Percentiles rank a stretch among this genome's conserved stretches.
Conservation (phyloP, 176 grass and related monocot species). For the Triticum timopheevii region DNA sequence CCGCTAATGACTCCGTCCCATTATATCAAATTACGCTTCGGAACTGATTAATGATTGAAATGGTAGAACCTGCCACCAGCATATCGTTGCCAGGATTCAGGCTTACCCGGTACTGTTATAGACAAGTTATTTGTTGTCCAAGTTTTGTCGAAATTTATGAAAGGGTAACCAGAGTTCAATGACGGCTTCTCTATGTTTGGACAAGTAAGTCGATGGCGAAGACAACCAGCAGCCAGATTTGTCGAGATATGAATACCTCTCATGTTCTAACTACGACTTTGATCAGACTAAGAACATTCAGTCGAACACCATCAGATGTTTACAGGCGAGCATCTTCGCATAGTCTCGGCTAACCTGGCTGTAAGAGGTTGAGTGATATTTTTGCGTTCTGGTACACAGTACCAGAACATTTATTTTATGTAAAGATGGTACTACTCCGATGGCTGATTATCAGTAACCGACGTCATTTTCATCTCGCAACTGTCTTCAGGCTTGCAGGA, state of each 20-base stretch:
- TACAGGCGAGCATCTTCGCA: slow-evolving; percentile 3
- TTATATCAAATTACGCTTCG: background rate
- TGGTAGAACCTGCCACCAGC: background rate
- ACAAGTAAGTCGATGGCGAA: background rate
- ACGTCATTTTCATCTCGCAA: background rate
- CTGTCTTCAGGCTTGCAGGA: background rate
- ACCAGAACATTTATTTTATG: slow-evolving; percentile 1
- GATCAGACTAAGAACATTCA: background rate
- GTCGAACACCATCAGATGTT: slow-evolving; percentile 2
- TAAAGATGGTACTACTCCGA: background rate
- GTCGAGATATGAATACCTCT: background rate
- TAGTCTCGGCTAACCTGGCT: background rate
- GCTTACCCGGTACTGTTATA: background rate
- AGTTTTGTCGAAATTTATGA: background rate
- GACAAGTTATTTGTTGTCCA: background rate
- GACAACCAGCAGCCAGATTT: background rate
- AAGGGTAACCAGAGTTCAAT: background rate
- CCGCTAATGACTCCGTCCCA: background rate
- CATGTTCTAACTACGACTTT: background rate
- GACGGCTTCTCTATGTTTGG: background rate
- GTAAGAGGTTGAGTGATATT: background rate
- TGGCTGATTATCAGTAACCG: background rate
- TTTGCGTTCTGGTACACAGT: background rate
- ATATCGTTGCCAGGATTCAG: background rate
- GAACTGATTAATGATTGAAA: background rate